Base-by-base conservation (phyloP, 2,329 filamentous ascomycete genomes). In the Geosmithia putterillii region DNA sequence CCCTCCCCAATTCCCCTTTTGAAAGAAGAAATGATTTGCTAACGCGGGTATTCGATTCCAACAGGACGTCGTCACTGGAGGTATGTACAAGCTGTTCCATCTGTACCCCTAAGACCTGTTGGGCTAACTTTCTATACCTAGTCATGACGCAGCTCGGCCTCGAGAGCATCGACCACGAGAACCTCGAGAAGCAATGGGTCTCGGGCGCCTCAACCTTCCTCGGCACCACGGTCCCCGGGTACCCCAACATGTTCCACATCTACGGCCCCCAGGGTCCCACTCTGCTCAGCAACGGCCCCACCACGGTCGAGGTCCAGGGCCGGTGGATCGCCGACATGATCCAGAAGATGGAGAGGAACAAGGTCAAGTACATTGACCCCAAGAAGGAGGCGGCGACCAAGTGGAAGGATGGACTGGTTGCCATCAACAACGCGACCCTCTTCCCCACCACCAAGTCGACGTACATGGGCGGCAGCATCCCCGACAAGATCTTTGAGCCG, bases 241-340 rank as follows among this genome's bases (percentile, higher is more conserved):
- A 66, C 41, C 69, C 69, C 25, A 72, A 71, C 51, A 69, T 72
- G 65, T 71, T 72, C 55, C 60, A 67, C 48, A 58, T 71, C 41
- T 79, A 77, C 51, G 74, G 74, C 0, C 61, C 67, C 1, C 75
- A 80, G n/a, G 71, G 62, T 0, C 75, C 75, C 0, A 77, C 73
- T 0, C 64, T 73, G 0, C 58, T 79, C 5, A 56, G 63, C 51
- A 81, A 79, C 49, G 76, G 74, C 0, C 76, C 77, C 0, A 66
- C 68, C 1, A 66, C 62, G 1, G 66, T 71, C 7, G 71, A 78
- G 47, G 51, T 74, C 1, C 76, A 81, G 50, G 75, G 73, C 2
- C 60, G 71, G 0, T 79, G 72, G 73, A 70, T 79, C 44, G 60
- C 63, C 15, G 66, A 73, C 40, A 54, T 56, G 38, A 71, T 80